Percentiles rank a stretch among this genome's conserved stretches.
Conservation (phyloP, 2,329 filamentous ascomycete species). For the Pseudogymnoascus sp. region DNA sequence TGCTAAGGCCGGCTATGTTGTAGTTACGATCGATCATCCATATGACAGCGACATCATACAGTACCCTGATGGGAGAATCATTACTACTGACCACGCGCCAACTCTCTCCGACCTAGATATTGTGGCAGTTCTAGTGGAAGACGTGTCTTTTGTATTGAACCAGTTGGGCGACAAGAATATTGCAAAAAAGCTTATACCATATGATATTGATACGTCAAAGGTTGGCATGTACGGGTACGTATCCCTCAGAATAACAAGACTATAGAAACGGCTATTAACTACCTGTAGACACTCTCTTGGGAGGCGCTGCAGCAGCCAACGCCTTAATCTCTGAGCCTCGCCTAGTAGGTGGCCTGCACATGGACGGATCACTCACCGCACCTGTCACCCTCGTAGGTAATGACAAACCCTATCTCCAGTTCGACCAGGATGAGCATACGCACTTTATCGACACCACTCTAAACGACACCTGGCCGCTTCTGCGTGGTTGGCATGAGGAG, state of each 20-base stretch:
- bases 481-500: constrained; percentile 27
- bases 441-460: constrained; percentile 17
- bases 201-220: neutral
- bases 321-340: constrained; percentile 26
- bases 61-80: constrained; percentile 31
- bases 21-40: constrained; percentile 39
- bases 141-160: constrained; percentile 27
- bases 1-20: constrained; percentile 34
- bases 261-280: constrained; percentile 10
- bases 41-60: constrained; percentile 36
- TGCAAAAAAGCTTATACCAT: neutral
- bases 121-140: constrained; percentile 21
- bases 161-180: constrained; percentile 16
- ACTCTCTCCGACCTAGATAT: constrained; percentile 12
- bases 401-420: neutral
- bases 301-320: constrained; percentile 28
- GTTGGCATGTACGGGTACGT: neutral
- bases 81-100: constrained; percentile 17
- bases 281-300: constrained; percentile 18
- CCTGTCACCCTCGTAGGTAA: neutral
- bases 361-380: constrained; percentile 31
- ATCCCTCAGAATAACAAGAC: neutral
- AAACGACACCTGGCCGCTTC: constrained; percentile 22
- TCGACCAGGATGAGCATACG: neutral
- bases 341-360: constrained; percentile 30